These are phyloP conservation scores for Irineochytrium annulatum DNA, from an alignment of 192 early-diverging fungal species.

Conservation along the genomic window DNA sequence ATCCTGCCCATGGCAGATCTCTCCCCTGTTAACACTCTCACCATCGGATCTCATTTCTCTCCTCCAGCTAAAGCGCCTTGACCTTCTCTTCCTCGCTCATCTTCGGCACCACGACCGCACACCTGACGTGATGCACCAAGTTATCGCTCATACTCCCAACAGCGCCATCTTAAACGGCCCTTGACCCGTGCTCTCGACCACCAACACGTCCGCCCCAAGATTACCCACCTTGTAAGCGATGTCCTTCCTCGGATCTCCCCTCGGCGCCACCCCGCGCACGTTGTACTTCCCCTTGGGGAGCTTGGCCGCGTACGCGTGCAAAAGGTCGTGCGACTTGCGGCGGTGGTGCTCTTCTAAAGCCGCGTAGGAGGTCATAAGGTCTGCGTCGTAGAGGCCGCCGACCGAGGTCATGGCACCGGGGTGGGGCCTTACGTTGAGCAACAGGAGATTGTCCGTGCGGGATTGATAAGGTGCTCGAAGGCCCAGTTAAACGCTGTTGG, in stretches of 20 bases:
- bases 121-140: constrained; percentile 32
- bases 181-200: constrained; percentile 61
- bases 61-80: no score
- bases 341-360: background rate
- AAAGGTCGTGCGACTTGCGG: constrained; percentile 1
- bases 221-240: constrained; percentile 55
- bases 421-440: constrained; percentile 6
- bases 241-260: constrained; percentile 60
- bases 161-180: constrained; percentile 48
- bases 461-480: constrained; percentile 25
- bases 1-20: no score
- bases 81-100: background rate
- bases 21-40: no score
- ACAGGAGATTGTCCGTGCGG: constrained; percentile 33
- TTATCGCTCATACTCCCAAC: constrained; percentile 44
- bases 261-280: constrained; percentile 18
- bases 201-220: constrained; percentile 52
- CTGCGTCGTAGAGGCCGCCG: background rate
- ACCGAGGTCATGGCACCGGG: background rate
- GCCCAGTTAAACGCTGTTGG: constrained; percentile 42
- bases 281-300: constrained; percentile 27
- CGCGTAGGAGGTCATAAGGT: background rate
- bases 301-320: constrained; percentile 18
- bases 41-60: no score
- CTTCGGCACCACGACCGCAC: constrained; percentile 17